A percentile compares a stretch with the other conserved stretches of the same genome.
Conservation (phyloP, 768 basidiomycete genomes). For the Naematelia encephala region DNA sequence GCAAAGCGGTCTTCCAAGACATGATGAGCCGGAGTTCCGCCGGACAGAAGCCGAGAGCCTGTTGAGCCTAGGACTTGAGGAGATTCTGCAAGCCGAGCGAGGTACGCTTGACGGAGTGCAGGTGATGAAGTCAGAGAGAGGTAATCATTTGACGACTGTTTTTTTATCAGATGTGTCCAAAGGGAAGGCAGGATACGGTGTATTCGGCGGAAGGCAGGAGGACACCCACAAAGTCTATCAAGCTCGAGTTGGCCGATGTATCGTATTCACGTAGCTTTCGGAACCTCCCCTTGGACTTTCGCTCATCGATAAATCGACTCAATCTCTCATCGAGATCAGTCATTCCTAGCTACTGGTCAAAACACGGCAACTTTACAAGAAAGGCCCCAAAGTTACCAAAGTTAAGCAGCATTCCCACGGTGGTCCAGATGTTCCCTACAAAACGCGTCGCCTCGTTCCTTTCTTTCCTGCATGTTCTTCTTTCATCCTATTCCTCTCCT, state of each 20-base stretch:
- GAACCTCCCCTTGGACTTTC: conserved; percentile 39
- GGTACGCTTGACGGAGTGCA: conserved; percentile 60
- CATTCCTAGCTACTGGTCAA: conserved; percentile 7
- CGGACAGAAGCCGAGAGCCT: conserved; percentile 80
- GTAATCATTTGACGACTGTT: conserved; percentile 79
- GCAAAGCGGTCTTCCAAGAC: conserved; percentile 68
- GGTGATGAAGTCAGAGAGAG: conserved; percentile 70
- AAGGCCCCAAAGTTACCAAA: too few species aligned
- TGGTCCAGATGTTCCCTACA: too few species aligned
- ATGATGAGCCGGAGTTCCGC: conserved; percentile 63
- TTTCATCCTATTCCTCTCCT: too few species aligned
- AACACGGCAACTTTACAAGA: too few species aligned
- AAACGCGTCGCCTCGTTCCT: too few species aligned
- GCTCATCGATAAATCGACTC: conserved; percentile 20
- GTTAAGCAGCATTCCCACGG: too few species aligned
- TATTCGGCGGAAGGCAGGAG: not conserved
- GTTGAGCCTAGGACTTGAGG: conserved; percentile 73
- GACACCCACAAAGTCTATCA: conserved; percentile 44
- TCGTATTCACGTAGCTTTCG: conserved; percentile 39
- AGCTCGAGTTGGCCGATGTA: conserved; percentile 6
- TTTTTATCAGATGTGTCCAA: not conserved
- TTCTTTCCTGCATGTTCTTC: too few species aligned
- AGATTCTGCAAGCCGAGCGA: conserved; percentile 58
- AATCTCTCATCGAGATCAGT: conserved; percentile 29
- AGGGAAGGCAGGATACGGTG: not conserved